These are phyloP conservation scores for Trametes sp. DNA, from an alignment of 1,284 basidiomycete genomes.

Conservation along the genomic window DNA sequence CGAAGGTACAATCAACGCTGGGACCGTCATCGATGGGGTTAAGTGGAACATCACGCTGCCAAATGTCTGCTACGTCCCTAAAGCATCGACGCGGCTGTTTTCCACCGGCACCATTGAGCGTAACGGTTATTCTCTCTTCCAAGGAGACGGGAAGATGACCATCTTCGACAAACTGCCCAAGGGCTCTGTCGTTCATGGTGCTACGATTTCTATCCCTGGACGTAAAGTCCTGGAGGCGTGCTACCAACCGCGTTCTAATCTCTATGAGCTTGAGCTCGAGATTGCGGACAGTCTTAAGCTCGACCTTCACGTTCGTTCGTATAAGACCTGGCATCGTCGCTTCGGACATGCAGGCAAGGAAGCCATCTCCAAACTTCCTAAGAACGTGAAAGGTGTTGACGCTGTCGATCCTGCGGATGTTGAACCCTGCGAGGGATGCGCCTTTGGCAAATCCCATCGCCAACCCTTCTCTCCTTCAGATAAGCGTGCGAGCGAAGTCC, in stretches of 20 bases:
- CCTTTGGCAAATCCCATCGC: slow-evolving; percentile 7
- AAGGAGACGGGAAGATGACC: slow-evolving; percentile 10
- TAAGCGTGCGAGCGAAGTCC: slow-evolving; percentile 22
- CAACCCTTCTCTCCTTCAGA: slow-evolving; percentile 3
- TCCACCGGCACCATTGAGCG: slow-evolving; percentile 10
- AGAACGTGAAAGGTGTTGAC: not conserved
- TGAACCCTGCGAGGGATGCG: slow-evolving; percentile 8
- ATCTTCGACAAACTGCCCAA: slow-evolving; percentile 3
- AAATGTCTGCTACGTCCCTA: slow-evolving; percentile 2
- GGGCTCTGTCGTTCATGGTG: slow-evolving; percentile 2
- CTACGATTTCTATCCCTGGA: not conserved
- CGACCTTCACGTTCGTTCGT: no score
- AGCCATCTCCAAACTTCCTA: not conserved
- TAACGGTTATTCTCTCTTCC: slow-evolving; percentile 4
- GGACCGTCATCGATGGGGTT: not conserved
- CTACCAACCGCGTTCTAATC: not conserved
- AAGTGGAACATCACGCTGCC: not conserved
- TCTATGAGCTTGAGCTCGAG: not conserved
- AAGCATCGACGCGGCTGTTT: not conserved
- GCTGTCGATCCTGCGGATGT: not conserved
- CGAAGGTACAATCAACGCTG: not conserved
- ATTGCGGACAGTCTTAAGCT: not conserved
- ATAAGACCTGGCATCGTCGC: not conserved
- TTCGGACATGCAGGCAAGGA: slow-evolving; percentile 4
- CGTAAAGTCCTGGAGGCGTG: slow-evolving; percentile 2